Conservation (phyloP, 2,329 filamentous ascomycete species). For the Alternaria sp. region DNA sequence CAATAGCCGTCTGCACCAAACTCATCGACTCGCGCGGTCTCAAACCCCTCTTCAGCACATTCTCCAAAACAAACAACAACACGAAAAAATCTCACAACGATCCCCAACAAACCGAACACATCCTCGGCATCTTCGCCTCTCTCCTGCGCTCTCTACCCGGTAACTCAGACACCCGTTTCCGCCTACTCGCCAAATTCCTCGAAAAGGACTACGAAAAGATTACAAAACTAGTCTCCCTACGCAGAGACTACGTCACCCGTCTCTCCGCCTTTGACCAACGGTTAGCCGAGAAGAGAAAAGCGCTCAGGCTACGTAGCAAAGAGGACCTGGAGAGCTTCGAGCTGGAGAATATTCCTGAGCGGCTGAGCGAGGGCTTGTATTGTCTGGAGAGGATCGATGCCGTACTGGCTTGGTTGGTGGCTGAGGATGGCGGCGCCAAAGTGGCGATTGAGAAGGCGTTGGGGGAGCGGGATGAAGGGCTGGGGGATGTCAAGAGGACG, state of each 20-base stretch:
- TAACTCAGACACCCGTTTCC: constrained; percentile 79
- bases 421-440: constrained; percentile 82
- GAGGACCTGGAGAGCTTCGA: constrained; percentile 70
- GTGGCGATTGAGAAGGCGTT: constrained; percentile 70
- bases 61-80: constrained; percentile 80
- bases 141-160: constrained; percentile 82
- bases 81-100: constrained; percentile 74
- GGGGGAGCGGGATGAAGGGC: constrained; percentile 71
- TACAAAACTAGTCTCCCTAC: constrained; percentile 72
- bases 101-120: constrained; percentile 74
- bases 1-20: constrained; percentile 72
- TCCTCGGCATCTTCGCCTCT: constrained; percentile 84
- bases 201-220: constrained; percentile 95
- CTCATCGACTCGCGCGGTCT: constrained; percentile 85
- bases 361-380: constrained; percentile 86
- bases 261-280: constrained; percentile 70
- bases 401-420: constrained; percentile 87
- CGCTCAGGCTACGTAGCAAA: constrained; percentile 52
- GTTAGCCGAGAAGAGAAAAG: constrained; percentile 67
- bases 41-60: constrained; percentile 84
- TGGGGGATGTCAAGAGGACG: constrained; percentile 71
- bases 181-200: constrained; percentile 90
- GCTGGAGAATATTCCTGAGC: constrained; percentile 76
- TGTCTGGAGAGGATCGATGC: constrained; percentile 84
- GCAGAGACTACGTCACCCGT: constrained; percentile 73